Percentiles rank a stretch among this genome's conserved stretches.
phyloP scores from a whole-genome alignment of 495 filamentous ascomycete species.

The Penicillium lagena region DNA sequence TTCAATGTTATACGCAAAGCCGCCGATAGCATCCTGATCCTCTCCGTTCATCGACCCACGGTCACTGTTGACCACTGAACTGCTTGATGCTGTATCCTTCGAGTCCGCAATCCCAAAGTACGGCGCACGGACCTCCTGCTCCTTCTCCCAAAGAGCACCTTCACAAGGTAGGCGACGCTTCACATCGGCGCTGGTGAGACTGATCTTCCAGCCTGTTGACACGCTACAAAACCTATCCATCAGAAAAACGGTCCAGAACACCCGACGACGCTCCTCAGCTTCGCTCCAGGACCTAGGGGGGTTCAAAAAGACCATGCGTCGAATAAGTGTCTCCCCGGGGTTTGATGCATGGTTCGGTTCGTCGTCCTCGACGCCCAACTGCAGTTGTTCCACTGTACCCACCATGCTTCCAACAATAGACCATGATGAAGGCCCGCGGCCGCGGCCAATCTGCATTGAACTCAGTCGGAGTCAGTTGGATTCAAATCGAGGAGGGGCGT shows the following conservation, averaged over 20 bases:
- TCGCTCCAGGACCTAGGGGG: conserved; percentile 15
- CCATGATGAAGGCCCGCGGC: conserved; percentile 23
- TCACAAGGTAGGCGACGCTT: conserved; percentile 34
- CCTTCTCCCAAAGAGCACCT: conserved; percentile 15
- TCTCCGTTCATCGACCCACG: neutral
- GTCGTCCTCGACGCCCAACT: conserved; percentile 17
- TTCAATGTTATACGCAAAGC: conserved; percentile 13
- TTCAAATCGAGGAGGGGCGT: neutral
- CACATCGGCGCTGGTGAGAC: conserved; percentile 25
- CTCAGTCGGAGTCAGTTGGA: neutral
- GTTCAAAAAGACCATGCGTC: conserved; percentile 24
- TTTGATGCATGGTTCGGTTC: neutral
- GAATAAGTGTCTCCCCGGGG: conserved; percentile 17
- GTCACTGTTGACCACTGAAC: neutral
- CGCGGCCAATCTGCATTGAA: conserved; percentile 13
- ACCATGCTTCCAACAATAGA: conserved; percentile 21
- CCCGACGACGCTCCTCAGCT: conserved; percentile 16
- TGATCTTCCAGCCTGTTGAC: conserved; percentile 19
- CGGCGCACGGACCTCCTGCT: conserved; percentile 9
- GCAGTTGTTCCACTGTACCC: conserved; percentile 18
- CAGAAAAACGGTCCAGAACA: conserved; percentile 20
- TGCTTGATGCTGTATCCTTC: neutral
- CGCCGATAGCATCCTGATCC: conserved; percentile 9
- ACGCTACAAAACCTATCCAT: conserved; percentile 24
- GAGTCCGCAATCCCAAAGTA: conserved; percentile 17